Conservation (phyloP, 1,284 basidiomycete genomes). For the Trametes versicolor region DNA sequence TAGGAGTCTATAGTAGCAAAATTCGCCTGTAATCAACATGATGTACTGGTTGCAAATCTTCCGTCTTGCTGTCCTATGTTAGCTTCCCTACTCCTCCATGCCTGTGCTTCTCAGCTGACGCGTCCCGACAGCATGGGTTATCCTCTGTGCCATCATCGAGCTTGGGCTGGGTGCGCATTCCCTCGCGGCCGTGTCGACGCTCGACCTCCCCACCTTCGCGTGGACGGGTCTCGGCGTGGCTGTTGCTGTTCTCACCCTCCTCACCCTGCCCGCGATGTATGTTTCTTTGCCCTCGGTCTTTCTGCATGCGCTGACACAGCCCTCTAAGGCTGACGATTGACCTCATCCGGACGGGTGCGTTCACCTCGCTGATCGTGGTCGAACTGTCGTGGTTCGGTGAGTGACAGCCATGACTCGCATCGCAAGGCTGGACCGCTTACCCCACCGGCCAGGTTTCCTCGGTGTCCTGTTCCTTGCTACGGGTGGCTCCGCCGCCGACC, state of each 20-base stretch:
- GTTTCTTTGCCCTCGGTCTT: constrained; percentile 1
- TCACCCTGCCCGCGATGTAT: constrained; percentile 38
- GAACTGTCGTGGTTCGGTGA: constrained; percentile 40
- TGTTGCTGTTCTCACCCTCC: constrained; percentile 32
- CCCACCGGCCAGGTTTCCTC: constrained; percentile 29
- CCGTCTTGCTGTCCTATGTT: constrained; percentile 26
- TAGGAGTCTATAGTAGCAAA: background rate
- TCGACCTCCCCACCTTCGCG: constrained; percentile 26
- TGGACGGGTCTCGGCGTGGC: constrained; percentile 38
- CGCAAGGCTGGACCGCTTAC: background rate
- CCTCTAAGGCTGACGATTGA: constrained; percentile 36
- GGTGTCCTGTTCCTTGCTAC: constrained; percentile 33
- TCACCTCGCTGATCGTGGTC: constrained; percentile 41
- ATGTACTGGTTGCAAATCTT: constrained; percentile 28
- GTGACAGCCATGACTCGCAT: background rate
- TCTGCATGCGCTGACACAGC: background rate
- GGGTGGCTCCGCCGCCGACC: constrained; percentile 28
- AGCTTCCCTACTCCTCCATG: background rate
- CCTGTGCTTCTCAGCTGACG: background rate
- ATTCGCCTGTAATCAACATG: constrained; percentile 15
- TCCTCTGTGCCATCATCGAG: constrained; percentile 24
- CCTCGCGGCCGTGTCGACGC: constrained; percentile 10
- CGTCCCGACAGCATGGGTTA: constrained; percentile 11
- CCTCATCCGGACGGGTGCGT: constrained; percentile 32
- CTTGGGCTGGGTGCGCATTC: constrained; percentile 30